Conservation (phyloP, 176 grass and related monocot genomes). For the Cocos nucifera region DNA sequence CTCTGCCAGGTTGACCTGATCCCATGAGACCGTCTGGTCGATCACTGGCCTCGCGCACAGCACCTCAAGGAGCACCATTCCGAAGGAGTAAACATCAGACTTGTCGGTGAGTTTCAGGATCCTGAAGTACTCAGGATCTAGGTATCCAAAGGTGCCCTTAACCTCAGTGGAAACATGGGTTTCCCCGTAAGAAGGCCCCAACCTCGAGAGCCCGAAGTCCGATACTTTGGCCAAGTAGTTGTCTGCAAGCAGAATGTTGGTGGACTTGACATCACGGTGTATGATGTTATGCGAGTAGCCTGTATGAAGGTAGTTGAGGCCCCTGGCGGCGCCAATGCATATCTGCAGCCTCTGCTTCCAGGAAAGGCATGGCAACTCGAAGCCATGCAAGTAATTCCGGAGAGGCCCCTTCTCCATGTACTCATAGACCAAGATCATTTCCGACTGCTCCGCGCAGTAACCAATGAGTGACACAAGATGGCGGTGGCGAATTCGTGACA, state of each 20-base stretch:
- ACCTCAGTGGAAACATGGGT: background rate
- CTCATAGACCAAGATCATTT: background rate
- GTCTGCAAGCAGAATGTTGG: background rate
- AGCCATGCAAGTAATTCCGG: background rate
- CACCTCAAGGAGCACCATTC: conserved; percentile 14
- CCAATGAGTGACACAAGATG: background rate
- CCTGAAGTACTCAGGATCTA: conserved; percentile 15
- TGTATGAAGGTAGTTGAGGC: conserved; percentile 4
- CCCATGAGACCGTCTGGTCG: background rate
- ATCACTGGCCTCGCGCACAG: conserved; percentile 15
- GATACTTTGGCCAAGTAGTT: background rate
- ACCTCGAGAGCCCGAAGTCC: conserved; percentile 3
- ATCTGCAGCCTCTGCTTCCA: conserved; percentile 5
- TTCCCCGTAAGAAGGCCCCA: background rate
- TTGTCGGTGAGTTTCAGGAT: conserved; percentile 8
- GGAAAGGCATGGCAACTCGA: background rate
- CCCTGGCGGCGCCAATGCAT: conserved; percentile 6
- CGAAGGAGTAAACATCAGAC: conserved; percentile 12
- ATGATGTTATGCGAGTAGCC: background rate
- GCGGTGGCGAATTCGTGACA: background rate
- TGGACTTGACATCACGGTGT: no score
- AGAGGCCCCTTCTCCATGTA: conserved; percentile 6
- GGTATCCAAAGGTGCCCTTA: conserved; percentile 2
- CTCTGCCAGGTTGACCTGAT: conserved; percentile 8
- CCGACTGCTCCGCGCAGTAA: background rate